Evolutionary conservation across 306 rosid species (phyloP), one percentile per base, ranked within the genome.

Genomic region (Senna tora): DNA sequence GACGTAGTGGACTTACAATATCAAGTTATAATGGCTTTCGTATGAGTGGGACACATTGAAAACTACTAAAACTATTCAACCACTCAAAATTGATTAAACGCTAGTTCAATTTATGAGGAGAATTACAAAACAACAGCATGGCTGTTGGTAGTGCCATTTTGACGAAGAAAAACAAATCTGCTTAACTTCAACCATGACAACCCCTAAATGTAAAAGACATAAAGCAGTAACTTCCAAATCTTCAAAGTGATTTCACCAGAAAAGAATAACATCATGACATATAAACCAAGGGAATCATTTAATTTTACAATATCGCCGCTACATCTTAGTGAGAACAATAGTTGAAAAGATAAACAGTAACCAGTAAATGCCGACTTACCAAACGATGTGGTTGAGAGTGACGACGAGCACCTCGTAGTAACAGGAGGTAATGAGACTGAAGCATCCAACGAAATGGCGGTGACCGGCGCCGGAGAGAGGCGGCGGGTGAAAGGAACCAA

Each of bases 371-470:
- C 30, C 19, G 25, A 51, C 70, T 59, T 28, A 92, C 91, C 84
- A 34, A 10, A 3, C 4, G 71, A 61, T 10, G 78, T 21, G 41
- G 21, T 50, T 28, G 78, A 11, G 28, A 75, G 17, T 64, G 85
- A 34, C 13, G 15, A 73, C 13, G 15, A 73, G 53, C 88, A 84
- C 66, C 62, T 87, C 79, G 75, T 15, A 15, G 60, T 53, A 10
- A 60, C 34, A 54, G 69, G 34, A 45, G 83, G 12, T 7, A 69
- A 73, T 9, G 77, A 82, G 25, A 49, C 52, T 47, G 77, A 17
- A 61, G 58, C n/a, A 55, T 70, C 25, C 21, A 43, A 15, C n/a
- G 81, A 63, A 67, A 68, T 28, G 43, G 80, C 69, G 66, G 75
- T 19, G 79, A 76, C 22, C 13, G 66, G 57, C 6, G 77, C 50